Conservation (phyloP, 768 basidiomycete genomes). For the Macrolepiota albuminosa region DNA sequence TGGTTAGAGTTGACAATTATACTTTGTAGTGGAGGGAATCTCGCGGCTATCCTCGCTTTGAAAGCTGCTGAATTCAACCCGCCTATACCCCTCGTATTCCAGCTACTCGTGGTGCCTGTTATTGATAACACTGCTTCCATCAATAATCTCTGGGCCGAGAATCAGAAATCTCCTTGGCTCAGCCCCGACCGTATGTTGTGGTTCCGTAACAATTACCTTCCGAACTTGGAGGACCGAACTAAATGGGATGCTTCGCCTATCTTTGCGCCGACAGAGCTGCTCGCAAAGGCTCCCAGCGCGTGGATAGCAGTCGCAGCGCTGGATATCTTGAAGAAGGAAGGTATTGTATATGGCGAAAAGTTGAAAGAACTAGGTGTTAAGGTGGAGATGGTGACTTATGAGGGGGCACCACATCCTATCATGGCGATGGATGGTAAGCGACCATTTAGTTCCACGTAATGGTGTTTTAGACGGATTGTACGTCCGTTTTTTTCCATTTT, state of each 20-base stretch:
- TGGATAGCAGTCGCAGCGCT: slow-evolving; percentile 63
- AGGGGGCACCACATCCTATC: slow-evolving; percentile 64
- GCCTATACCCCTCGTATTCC: slow-evolving; percentile 52
- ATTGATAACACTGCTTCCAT: slow-evolving; percentile 62
- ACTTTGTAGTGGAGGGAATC: slow-evolving; percentile 55
- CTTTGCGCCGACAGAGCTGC: slow-evolving; percentile 55
- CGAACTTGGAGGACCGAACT: slow-evolving; percentile 51
- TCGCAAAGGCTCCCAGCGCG: slow-evolving; percentile 47
- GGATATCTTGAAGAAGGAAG: slow-evolving; percentile 67
- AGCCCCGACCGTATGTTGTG: slow-evolving; percentile 63
- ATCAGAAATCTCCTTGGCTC: slow-evolving; percentile 56
- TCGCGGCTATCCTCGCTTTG: slow-evolving; percentile 61
- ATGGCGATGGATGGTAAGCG: slow-evolving; percentile 72
- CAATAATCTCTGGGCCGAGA: slow-evolving; percentile 49
- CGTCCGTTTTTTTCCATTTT: neutral
- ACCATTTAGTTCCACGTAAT: neutral
- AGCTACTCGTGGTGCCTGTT: slow-evolving; percentile 68
- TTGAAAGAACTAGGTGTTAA: slow-evolving; percentile 46
- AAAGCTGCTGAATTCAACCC: slow-evolving; percentile 48
- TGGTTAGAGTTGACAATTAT: neutral
- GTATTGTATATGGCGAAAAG: slow-evolving; percentile 56
- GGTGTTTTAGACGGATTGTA: neutral
- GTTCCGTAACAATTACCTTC: slow-evolving; percentile 69
- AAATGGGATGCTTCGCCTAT: slow-evolving; percentile 71
- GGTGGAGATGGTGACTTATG: slow-evolving; percentile 52